Evolutionary conservation across 106 monocot genomes (phyloP), one percentile per base, ranked within the genome.

Genomic region (Acanthochlamys bracteata): DNA sequence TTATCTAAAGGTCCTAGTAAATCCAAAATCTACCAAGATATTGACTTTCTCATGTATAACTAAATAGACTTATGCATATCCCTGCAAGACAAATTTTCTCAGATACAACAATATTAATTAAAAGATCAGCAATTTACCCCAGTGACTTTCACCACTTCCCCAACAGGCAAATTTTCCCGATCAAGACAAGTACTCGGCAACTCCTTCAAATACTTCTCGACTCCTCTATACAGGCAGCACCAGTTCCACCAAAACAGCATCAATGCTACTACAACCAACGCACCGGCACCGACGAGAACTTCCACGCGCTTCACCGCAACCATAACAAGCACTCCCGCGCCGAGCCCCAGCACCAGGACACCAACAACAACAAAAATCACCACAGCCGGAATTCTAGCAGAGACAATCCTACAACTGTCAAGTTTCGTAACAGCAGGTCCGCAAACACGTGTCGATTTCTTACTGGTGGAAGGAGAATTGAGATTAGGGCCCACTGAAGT

Each of bases 71-170:
- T n/a, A n/a, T n/a, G n/a, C n/a, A n/a, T n/a, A 24, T 22, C 1
- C 56, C 2, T 21, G 19, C 22, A 19, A 57, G 24, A 57, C 4
- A 60, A 60, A 27, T 26, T 8, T 26, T 25, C 1, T 26, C 23
- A 27, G 24, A 60, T 25, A 2, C 7, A 6, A 42, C 10, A 15
- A 43, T 17, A 16, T n/a, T 2, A 42, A 20, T 9, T 49, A 63
- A 19, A 11, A 14, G 26, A 25, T 14, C 4, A 26, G 1, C 2
- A 20, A 24, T 19, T 71, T 67, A 78, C 77, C 66, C 77, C 77
- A 15, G 77, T 67, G 10, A 72, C 67, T 60, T 78, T 78, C 55
- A 78, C 77, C 24, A 78, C 60, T 1, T 71, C 24, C 25, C 66
- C 77, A 14, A 26, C 9, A 11, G 41, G 57, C 15, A 66, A 65